phyloP scores from a whole-genome alignment of 345 rosid species.

The Hypericum perforatum region DNA sequence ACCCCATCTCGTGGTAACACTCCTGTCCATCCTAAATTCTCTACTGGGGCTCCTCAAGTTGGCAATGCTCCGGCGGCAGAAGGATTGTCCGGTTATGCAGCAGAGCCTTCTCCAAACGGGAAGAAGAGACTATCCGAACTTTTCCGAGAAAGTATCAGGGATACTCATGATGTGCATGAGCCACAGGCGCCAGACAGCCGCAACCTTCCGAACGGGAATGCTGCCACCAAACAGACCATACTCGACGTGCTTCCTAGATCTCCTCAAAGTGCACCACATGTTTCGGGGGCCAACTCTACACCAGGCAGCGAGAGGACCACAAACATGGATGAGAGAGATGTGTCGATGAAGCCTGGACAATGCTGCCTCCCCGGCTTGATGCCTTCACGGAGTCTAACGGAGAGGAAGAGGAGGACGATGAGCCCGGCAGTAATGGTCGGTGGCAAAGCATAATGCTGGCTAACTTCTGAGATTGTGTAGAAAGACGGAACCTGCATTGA shows the following conservation, averaged over 20 bases:
- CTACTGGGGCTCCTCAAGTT: conserved; percentile 32
- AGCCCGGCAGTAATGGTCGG: conserved; percentile 17
- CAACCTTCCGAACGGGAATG: conserved; percentile 14
- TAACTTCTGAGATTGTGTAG: no score
- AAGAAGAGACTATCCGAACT: conserved; percentile 77
- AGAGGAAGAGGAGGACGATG: conserved; percentile 64
- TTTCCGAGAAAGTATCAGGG: conserved; percentile 47
- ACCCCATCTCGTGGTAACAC: conserved; percentile 85
- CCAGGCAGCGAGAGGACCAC: conserved; percentile 44
- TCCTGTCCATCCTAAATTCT: conserved; percentile 57
- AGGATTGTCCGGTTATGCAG: conserved; percentile 29
- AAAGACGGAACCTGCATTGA: no score
- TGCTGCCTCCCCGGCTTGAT: conserved; percentile 76
- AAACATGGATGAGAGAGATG: conserved; percentile 27
- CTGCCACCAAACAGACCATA: conserved; percentile 23
- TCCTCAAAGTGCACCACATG: conserved; percentile 29
- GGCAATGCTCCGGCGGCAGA: conserved; percentile 20
- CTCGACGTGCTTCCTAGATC: conserved; percentile 31
- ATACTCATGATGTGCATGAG: conserved; percentile 22
- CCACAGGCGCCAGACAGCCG: conserved; percentile 13
- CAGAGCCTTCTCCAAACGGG: conserved; percentile 35
- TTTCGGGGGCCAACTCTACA: conserved; percentile 44
- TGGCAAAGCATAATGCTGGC: neutral
- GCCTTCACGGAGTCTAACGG: conserved; percentile 43
- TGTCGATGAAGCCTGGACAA: conserved; percentile 29